These are phyloP conservation scores for Leptomonas pyrrhocoris DNA, from an alignment of 208 protist genomes.

Conservation along the genomic window DNA sequence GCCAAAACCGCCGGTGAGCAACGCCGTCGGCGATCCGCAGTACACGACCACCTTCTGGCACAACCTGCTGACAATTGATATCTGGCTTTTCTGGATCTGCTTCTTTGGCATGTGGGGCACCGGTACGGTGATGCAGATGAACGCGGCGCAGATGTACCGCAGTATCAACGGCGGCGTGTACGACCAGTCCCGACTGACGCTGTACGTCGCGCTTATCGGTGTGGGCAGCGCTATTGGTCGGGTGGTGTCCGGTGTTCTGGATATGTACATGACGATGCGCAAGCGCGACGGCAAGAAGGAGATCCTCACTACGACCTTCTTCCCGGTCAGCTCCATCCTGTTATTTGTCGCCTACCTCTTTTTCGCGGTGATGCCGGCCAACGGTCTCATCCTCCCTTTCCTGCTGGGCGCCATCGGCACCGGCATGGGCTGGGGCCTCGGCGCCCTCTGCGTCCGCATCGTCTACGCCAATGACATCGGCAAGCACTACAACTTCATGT, in stretches of 20 bases:
- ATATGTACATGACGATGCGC: slow-evolving; percentile 54
- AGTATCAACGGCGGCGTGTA: slow-evolving; percentile 56
- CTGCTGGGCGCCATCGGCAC: slow-evolving; percentile 63
- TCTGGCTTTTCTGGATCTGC: slow-evolving; percentile 73
- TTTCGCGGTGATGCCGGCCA: slow-evolving; percentile 54
- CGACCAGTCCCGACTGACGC: slow-evolving; percentile 36
- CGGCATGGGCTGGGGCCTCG: slow-evolving; percentile 67
- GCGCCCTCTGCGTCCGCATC: slow-evolving; percentile 56
- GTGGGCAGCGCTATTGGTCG: slow-evolving; percentile 74
- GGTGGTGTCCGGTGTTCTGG: slow-evolving; percentile 52
- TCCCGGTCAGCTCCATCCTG: slow-evolving; percentile 42
- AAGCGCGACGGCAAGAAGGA: slow-evolving; percentile 30
- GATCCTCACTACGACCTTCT: slow-evolving; percentile 59
- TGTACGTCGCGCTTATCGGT: slow-evolving; percentile 71
- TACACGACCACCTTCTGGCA: slow-evolving; percentile 66
- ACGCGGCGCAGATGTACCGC: slow-evolving; percentile 76
- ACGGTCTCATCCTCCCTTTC: slow-evolving; percentile 65
- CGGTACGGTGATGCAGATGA: slow-evolving; percentile 73
- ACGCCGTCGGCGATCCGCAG: slow-evolving; percentile 53
- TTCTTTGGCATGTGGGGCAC: slow-evolving; percentile 82
- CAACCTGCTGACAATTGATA: slow-evolving; percentile 63
- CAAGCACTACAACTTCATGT: slow-evolving; percentile 89
- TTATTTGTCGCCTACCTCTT: slow-evolving; percentile 56
- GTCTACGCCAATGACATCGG: slow-evolving; percentile 77
- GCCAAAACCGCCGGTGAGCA: slow-evolving; percentile 13